phyloP scores from a whole-genome alignment of 192 early-diverging fungal species.

The Rhizophagus sp. region DNA sequence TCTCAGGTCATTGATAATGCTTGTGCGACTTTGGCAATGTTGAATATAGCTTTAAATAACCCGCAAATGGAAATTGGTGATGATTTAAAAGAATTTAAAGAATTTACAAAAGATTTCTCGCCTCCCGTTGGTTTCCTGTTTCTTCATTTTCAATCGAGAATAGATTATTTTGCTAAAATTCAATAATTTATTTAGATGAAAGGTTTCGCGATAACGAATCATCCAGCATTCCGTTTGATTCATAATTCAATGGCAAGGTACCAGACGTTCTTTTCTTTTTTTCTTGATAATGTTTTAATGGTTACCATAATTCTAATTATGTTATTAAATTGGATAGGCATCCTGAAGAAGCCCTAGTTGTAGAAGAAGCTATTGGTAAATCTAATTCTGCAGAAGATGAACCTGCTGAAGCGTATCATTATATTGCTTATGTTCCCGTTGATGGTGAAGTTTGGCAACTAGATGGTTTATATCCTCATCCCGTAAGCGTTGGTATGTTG shows the following conservation, averaged over 20 bases:
- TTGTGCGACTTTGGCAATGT: conserved; percentile 71
- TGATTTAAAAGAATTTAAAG: conserved; percentile 55
- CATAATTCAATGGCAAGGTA: conserved; percentile 61
- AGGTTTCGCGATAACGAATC: conserved; percentile 61
- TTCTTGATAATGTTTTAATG: not conserved
- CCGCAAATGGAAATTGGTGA: conserved; percentile 55
- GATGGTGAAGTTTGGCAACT: conserved; percentile 22
- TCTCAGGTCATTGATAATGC: conserved; percentile 66
- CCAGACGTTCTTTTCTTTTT: not conserved
- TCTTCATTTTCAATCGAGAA: not conserved
- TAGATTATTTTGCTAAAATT: not conserved
- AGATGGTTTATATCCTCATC: conserved; percentile 32
- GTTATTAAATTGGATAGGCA: not conserved
- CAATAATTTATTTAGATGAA: conserved; percentile 37
- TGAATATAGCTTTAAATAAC: conserved; percentile 65
- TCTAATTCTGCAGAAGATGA: not conserved
- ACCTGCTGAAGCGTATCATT: not conserved
- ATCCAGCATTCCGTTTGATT: conserved; percentile 55
- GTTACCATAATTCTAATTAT: not conserved
- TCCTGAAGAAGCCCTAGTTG: conserved; percentile 3
- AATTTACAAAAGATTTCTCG: conserved; percentile 59
- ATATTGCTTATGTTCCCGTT: conserved; percentile 22
- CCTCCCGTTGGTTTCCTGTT: conserved; percentile 44
- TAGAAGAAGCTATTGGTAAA: conserved; percentile 5
- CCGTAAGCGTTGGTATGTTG: conserved; percentile 45